Base-by-base conservation (phyloP, 257 asterid species). In the Scutellaria galericulata region DNA sequence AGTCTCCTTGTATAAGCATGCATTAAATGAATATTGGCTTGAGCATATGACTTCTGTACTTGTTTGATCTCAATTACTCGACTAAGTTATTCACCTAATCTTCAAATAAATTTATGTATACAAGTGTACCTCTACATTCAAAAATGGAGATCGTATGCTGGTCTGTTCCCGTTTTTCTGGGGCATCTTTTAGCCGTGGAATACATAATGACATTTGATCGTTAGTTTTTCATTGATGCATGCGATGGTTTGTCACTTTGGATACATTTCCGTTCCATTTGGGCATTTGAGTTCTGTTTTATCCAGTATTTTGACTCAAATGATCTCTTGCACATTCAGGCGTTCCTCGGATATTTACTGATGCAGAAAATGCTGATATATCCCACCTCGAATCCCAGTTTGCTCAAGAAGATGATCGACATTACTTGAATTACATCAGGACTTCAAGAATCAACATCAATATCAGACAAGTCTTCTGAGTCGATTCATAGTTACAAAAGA, bases 371-470 rank as follows among this genome's bases (percentile, higher is more conserved):
- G 89, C 89, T 47, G 97, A 86, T 45, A 81, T 91, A 71, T 46
- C 84, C 59, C 74, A 77, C 61, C 96, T 89, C 31, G 92, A 89
- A 71, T 78, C 84, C 65, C 86, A 71, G 51, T 87, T 94, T 64
- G 66, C 84, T 1, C 73, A 66, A 47, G 88, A 81, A 75, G 90
- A 83, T 14, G 83, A 78, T 74, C 13, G 56, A 37, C 64, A 86
- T 14, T 88, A 76, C 78, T 81, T 87, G 78, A 80, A 87, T 68
- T 94, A 94, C 83, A 76, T 90, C 72, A 80, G 79, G 76, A 82
- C 92, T 53, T 91, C 97, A 50, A 90, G 98, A 85, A 86, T 94
- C 86, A 94, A 94, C 84, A 91, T 94, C 81, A 94, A 94, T 72
- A 91, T 94, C 53, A 86, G 99, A 83, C 99, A 94, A 85, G 98